Conservation (phyloP, 2,329 filamentous ascomycete genomes). For the Trichoderma pleuroti region DNA sequence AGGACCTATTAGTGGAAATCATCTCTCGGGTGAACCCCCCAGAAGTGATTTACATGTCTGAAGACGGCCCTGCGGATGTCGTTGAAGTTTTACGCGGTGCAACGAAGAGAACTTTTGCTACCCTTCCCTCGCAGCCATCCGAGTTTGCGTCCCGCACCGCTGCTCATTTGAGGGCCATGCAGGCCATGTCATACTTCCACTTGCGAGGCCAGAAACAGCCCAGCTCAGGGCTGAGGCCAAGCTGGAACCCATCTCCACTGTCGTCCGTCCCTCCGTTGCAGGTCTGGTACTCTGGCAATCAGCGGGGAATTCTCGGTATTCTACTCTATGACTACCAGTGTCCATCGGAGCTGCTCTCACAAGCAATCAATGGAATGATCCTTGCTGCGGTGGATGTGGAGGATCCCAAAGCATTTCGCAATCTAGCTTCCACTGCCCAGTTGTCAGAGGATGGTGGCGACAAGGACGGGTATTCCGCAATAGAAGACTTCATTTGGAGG, state of each 20-base stretch:
- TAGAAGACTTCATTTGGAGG: constrained; percentile 18
- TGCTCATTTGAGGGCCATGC: constrained; percentile 67
- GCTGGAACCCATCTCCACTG: constrained; percentile 55
- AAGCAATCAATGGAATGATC: constrained; percentile 67
- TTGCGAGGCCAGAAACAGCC: constrained; percentile 23
- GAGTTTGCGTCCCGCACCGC: constrained; percentile 57
- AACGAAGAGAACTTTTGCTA: constrained; percentile 43
- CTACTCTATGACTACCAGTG: constrained; percentile 65
- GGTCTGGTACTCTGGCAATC: constrained; percentile 53
- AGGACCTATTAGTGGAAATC: constrained; percentile 60
- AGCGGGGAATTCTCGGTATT: constrained; percentile 59
- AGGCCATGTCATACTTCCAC: constrained; percentile 79
- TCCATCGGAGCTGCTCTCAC: constrained; percentile 54
- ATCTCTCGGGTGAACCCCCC: constrained; percentile 52
- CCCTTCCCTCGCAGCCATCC: constrained; percentile 58
- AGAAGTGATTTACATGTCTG: constrained; percentile 66
- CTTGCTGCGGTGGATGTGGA: constrained; percentile 64
- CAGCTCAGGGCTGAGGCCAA: constrained; percentile 21
- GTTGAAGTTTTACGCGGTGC: constrained; percentile 50
- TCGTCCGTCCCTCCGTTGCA: constrained; percentile 57
- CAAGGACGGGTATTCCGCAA: background rate
- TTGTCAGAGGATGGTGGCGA: constrained; percentile 21
- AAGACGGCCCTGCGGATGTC: constrained; percentile 56
- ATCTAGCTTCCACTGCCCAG: constrained; percentile 22
- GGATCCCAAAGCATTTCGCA: constrained; percentile 46